Conservation (phyloP, 306 rosid species). For the Quercus ilex region DNA sequence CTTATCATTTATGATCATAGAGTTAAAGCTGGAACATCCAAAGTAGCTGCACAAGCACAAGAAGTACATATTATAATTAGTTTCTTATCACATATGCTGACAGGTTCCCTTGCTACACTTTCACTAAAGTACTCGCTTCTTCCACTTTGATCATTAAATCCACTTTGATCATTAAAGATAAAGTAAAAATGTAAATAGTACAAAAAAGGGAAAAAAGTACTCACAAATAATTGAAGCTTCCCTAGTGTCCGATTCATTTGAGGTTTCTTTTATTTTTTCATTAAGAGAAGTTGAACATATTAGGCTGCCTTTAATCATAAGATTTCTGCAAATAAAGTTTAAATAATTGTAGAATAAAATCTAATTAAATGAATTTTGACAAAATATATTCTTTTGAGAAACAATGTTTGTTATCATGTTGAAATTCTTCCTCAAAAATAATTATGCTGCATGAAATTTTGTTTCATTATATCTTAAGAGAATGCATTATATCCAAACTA, state of each 20-base stretch:
- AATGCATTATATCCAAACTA: no score
- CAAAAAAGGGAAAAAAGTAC: background rate
- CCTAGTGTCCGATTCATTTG: no score
- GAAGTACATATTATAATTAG: conserved; percentile 24
- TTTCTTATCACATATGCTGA: conserved; percentile 41
- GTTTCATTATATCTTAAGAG: no score
- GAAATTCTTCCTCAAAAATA: no score
- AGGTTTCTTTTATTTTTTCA: background rate
- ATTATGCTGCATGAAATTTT: no score
- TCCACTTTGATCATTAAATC: background rate
- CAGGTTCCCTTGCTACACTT: conserved; percentile 13
- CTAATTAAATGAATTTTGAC: no score
- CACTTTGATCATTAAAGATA: background rate
- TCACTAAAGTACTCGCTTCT: conserved; percentile 14
- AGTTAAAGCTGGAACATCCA: conserved; percentile 16
- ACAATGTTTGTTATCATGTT: no score
- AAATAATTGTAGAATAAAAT: no score
- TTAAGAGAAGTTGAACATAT: conserved; percentile 29
- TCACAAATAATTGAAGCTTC: no score
- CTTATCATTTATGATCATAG: conserved; percentile 18
- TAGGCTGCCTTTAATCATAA: no score
- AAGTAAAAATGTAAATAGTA: conserved; percentile 1
- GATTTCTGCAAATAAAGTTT: no score
- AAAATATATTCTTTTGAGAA: no score
- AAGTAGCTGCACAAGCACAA: conserved; percentile 22